Conservation (phyloP, 2,329 filamentous ascomycete genomes). For the Arthrobotrys megalospora region DNA sequence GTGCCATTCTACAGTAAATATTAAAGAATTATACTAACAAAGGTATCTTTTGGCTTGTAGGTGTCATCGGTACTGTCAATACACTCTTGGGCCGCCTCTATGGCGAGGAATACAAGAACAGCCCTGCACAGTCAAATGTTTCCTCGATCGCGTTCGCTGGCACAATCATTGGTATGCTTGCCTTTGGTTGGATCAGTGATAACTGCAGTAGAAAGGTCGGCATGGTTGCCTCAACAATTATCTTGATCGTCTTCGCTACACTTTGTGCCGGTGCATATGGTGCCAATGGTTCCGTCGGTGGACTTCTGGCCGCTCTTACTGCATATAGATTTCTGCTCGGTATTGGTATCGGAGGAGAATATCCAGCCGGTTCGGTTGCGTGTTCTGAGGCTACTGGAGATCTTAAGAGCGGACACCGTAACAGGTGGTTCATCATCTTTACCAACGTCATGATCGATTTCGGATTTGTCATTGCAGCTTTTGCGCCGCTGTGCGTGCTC, state of each 20-base stretch:
- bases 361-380: constrained; percentile 85
- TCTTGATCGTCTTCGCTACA: constrained; percentile 87
- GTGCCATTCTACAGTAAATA: constrained; percentile 26
- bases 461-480: constrained; percentile 84
- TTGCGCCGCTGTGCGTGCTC: constrained; percentile 80
- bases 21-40: constrained; percentile 3
- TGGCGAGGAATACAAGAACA: constrained; percentile 77
- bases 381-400: constrained; percentile 88
- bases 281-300: constrained; percentile 76
- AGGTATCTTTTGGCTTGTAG: constrained; percentile 3
- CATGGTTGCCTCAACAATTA: constrained; percentile 83
- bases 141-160: constrained; percentile 87
- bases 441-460: constrained; percentile 90
- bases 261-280: constrained; percentile 83
- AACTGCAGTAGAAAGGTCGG: constrained; percentile 88
- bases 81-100: constrained; percentile 78
- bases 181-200: constrained; percentile 82
- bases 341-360: constrained; percentile 86
- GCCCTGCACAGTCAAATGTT: constrained; percentile 80
- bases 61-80: constrained; percentile 86
- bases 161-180: constrained; percentile 69
- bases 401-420: constrained; percentile 83
- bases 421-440: constrained; percentile 91
- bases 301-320: constrained; percentile 73
- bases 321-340: constrained; percentile 69